Evolutionary conservation across 495 filamentous ascomycete species (phyloP).

Genomic region (Annulohypoxylon bovei): DNA sequence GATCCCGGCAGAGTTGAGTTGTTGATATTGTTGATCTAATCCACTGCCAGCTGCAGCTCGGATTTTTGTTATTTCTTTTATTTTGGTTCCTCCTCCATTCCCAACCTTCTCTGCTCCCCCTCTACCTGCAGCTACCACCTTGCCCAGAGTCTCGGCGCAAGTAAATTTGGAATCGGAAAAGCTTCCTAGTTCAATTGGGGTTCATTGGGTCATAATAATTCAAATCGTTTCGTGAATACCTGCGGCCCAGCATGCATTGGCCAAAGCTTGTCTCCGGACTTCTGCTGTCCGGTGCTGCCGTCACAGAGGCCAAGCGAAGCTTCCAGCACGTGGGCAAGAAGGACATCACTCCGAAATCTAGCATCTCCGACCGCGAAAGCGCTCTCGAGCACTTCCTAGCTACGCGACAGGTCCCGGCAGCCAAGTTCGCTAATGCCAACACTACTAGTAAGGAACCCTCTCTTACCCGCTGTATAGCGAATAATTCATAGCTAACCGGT

Average conservation of each 20-base stretch:
- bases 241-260: constrained; percentile 45
- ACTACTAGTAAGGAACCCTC: constrained; percentile 44
- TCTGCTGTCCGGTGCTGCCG: constrained; percentile 41
- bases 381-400: constrained; percentile 37
- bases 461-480: not conserved
- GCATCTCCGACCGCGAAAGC: not conserved
- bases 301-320: constrained; percentile 44
- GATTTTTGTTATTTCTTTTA: constrained; percentile 2
- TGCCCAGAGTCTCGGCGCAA: constrained; percentile 34
- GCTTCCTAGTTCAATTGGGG: constrained; percentile 11
- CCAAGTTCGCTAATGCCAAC: constrained; percentile 50
- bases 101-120: not conserved
- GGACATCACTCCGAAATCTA: constrained; percentile 22
- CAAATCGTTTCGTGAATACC: not conserved
- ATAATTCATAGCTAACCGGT: not conserved
- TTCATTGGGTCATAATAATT: not conserved
- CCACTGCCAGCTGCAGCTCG: not conserved
- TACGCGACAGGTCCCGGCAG: constrained; percentile 38
- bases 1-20: constrained; percentile 18
- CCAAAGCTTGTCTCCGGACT: constrained; percentile 39
- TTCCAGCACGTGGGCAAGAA: constrained; percentile 52
- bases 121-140: not conserved
- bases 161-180: constrained; percentile 14
- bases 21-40: constrained; percentile 12
- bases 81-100: constrained; percentile 18